Base-by-base conservation (phyloP, 306 rosid species). In the Trifolium fragiferum region DNA sequence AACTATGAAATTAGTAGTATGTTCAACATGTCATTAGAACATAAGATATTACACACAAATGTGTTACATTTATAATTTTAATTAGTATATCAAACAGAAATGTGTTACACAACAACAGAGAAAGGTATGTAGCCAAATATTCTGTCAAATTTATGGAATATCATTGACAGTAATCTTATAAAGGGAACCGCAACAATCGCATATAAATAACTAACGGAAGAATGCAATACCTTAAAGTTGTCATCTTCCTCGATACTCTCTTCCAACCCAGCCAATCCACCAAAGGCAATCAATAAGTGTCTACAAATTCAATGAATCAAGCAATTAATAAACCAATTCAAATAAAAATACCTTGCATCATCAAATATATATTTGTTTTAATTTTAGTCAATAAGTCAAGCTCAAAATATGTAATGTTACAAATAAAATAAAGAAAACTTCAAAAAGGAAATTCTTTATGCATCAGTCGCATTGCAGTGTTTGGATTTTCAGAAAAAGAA, bases 191-290 rank as follows among this genome's bases (percentile, higher is more conserved):
- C 41, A 43, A 16, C 21, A 70, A 49, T 16, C 68, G 55, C 23
- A 53, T 19, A 50, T 46, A 46, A 63, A 7, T 46, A 66, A 69
- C 13, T 13, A 11, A 57, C 23, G 41, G 21, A 66, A 75, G 16
- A 54, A 49, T 13, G 46, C 23, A 14, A 53, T 87, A 92, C 97
- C 95, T 92, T 90, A 21, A 88, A 79, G 73, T 74, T 80, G 68
- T 74, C 73, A 70, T 94, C 99, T 89, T 94, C 99, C 83, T 94
- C 99, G 16, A 90, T 78, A 82, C 96, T 77, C 88, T 94, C 97
- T 85, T 94, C 98, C 85, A 94, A 87, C 65, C 98, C 98, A 78
- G 98, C 97, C 83, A 92, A 89, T 79, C 98, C 98, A 77, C 98
- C 97, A 78, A 94, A 94, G 74, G 98, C 88, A 84, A 94, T 94